Conservation (phyloP, 306 rosid species). For the Nissolia schottii region DNA sequence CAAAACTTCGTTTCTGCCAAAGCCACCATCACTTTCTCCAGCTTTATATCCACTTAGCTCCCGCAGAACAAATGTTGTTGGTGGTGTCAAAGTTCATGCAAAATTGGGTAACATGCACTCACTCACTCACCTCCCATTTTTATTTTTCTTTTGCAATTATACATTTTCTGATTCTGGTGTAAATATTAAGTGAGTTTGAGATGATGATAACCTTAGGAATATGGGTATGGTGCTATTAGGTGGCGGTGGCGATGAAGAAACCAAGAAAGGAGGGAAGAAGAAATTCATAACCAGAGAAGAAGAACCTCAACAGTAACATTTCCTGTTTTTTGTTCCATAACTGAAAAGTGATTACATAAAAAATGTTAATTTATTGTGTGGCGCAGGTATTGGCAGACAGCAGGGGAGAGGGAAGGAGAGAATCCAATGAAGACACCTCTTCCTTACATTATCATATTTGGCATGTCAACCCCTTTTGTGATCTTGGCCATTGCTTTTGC, state of each 20-base stretch:
- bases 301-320: slow-evolving; percentile 83
- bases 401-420: slow-evolving; percentile 95
- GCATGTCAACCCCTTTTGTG: slow-evolving; percentile 97
- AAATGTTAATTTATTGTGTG: background rate
- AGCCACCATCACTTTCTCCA: slow-evolving; percentile 31
- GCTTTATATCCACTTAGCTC: slow-evolving; percentile 15
- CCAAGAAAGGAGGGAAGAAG: slow-evolving; percentile 63
- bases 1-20: slow-evolving; percentile 41
- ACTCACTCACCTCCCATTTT: background rate
- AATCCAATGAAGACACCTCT: slow-evolving; percentile 96
- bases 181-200: slow-evolving; percentile 10
- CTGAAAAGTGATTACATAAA: background rate
- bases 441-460: slow-evolving; percentile 92
- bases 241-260: slow-evolving; percentile 73
- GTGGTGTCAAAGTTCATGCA: slow-evolving; percentile 56
- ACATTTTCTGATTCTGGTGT: background rate
- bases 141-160: background rate
- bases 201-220: background rate
- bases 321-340: background rate
- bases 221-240: slow-evolving; percentile 39
- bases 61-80: slow-evolving; percentile 27
- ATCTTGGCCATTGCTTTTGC: slow-evolving; percentile 98
- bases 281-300: slow-evolving; percentile 86
- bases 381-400: slow-evolving; percentile 93
- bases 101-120: slow-evolving; percentile 42